Base-by-base conservation (phyloP, 768 basidiomycete species). In the Brasilioporus rufonigricans region DNA sequence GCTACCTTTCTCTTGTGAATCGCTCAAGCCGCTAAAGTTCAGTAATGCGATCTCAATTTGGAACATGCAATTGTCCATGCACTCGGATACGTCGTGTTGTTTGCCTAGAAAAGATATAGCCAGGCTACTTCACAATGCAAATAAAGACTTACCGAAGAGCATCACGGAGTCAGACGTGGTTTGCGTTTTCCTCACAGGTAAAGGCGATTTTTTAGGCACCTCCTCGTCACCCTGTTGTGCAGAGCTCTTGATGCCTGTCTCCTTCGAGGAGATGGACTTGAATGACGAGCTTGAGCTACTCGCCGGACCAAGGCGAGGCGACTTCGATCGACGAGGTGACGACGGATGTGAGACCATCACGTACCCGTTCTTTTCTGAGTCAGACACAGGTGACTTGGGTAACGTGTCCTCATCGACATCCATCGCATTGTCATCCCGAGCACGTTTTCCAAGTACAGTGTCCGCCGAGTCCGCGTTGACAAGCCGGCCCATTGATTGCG, bases 21-120 rank as follows among this genome's bases (percentile, higher is more conserved):
- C 76, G 35, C 29, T 59, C 56, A 71, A 35, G 11, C 60, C 65
- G 48, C 82, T 82, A 56, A 93, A 89, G 63, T 89, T 89, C 36
- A 93, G 76, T 44, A 93, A 69, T 1, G 93, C 94, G 5, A 92
- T 89, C 71, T 99, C 97, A 48, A 98, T 93, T 71, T 98, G 97
- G 74, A 97, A 97, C 80, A 99, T 89, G 75, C 95, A 95, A 64
- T 98, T 98, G 72, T 98, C 96, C 89, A 98, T 93, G 73, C 96
- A 98, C 72, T 99, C 97, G 0, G 96, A 88, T 13, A 98, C 95
- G 68, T 99, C 97, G 65, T 99, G 96, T 65, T 99, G 97, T 63
- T 89, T 88, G 6, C 96, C 94, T 93, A 53, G 36, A 9, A 53
- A 56, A 44, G 27, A 39, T 65, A 23, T 38, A 46, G 39, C 14